Base-by-base conservation (phyloP, 495 filamentous ascomycete species). In the Sabuloglossum arenarium region DNA sequence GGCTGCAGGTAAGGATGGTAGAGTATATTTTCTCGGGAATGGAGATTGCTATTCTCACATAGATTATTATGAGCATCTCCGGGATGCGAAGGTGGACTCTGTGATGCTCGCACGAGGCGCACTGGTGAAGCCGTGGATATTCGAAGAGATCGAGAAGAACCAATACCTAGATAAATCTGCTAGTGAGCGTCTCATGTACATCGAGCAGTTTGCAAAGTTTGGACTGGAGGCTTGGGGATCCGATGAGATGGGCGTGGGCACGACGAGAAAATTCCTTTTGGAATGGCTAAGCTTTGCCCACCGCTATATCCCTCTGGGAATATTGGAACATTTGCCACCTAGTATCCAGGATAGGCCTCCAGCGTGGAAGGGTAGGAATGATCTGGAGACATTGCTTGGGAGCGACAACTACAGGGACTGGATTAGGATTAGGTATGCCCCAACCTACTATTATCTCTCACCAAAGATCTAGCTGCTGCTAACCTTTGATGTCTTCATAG, bases 111-210 rank as follows among this genome's bases (percentile, higher is more conserved):
- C 79, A 14, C 81, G 90, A 55, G 90, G 90, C 46, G 89, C 90
- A 6, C 71, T 97, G 58, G 84, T 96, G 68, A 98, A 97, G 69
- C 88, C 93, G 1, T 98, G 91, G 91, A 68, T 98, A 53, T 98
- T 96, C 64, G 91, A 97, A 65, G 91, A 98, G 67, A 97, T 98
- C 58, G 79, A 84, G 58, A 75, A 77, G 32, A 84, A 85, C 0
- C 93, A 97, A 67, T 95, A 97, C 61, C 75, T 98, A 19, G 91
- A 98, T 71, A 98, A 97, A 64, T 84, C 84, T 16, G 83, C 88
- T 9, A 74, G 79, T 0, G 91, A 98, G 75, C 82, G 91, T 32
- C 70, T 98, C 39, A 67, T 70, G n/a, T 82, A 89, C 60, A 69
- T 98, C 19, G 84, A 90, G 67, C 86, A 87, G 62, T 98, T 94